Conservation (phyloP, 768 basidiomycete species). For the Leccinum subtestaceum region DNA sequence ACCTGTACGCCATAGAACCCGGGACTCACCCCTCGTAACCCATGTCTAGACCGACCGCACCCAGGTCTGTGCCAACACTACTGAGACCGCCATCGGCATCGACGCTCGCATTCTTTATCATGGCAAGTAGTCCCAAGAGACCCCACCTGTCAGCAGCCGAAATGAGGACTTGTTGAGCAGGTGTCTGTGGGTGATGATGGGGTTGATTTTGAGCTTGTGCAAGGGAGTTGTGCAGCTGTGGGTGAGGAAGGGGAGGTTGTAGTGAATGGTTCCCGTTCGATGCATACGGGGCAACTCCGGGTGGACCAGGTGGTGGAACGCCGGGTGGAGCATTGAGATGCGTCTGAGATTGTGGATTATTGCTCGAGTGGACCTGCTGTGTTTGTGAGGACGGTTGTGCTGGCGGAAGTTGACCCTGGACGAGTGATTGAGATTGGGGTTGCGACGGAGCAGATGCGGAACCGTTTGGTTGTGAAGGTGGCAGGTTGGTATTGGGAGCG, state of each 20-base stretch:
- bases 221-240: conserved; percentile 32
- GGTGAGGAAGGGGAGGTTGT: conserved; percentile 33
- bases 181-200: conserved; percentile 72
- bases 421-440: conserved; percentile 22
- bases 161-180: conserved; percentile 89
- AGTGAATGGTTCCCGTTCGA: conserved; percentile 38
- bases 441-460: conserved; percentile 22
- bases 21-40: conserved; percentile 70
- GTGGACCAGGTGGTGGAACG: conserved; percentile 40
- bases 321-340: conserved; percentile 56
- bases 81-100: conserved; percentile 81
- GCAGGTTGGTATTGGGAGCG: conserved; percentile 50
- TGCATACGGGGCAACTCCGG: conserved; percentile 33
- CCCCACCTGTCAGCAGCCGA: conserved; percentile 97
- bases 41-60: conserved; percentile 91
- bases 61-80: conserved; percentile 87
- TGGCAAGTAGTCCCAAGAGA: conserved; percentile 76
- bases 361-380: conserved; percentile 35
- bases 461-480: conserved; percentile 30
- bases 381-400: conserved; percentile 29
- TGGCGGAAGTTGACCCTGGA: conserved; percentile 22
- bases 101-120: conserved; percentile 75
- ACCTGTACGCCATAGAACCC: conserved; percentile 19
- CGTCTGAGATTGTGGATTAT: conserved; percentile 32
- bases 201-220: conserved; percentile 32